Base-by-base conservation (phyloP, 305 asterid genomes). In the Fraxinus xanthoxyloides region DNA sequence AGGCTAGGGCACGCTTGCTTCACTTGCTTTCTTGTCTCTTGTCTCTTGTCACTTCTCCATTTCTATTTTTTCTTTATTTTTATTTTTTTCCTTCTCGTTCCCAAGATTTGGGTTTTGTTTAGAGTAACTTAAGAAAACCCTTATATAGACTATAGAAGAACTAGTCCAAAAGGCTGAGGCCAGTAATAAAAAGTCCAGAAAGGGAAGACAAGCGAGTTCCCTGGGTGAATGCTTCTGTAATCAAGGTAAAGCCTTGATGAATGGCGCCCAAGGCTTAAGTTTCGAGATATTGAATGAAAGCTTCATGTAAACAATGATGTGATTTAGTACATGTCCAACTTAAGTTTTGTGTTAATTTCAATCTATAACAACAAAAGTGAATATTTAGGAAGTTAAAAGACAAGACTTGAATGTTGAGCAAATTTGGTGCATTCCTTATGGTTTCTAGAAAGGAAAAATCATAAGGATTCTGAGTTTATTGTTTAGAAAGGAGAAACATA, bases 371-470 rank as follows among this genome's bases (percentile, higher is more conserved):
- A 30, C 26, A 63, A 43, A 80, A 26, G 43, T 31, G 34, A 56
- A 74, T 31, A 48, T 32, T 35, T 30, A 81, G 83, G 81, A 78
- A 78, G 61, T 78, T 51, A 80, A 40, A 36, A 17, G 13, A 43
- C 36, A 24, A 15, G 15, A 26, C 7, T n/a, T 28, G 75, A 72
- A 76, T 32, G 23, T 5, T 28, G 79, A 80, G 63, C 34, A 34
- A 40, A 79, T 72, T 23, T 40, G 51, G 54, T 59, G 36, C 48
- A 56, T 17, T 26, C 78, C 79, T 56, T 61, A 4, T 56, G 69
- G 19, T 28, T 26, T 24, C 40, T n/a, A 46, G 32, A 31, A 31
- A 78, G 34, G 34, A 46, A 36, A 54, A 19, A 23, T n/a, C n/a
- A n/a, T n/a, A n/a, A n/a, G n/a, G n/a, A n/a, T n/a, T n/a, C n/a